Conservation (phyloP, 139 green algal genomes). For the Coccomyxa sp. region DNA sequence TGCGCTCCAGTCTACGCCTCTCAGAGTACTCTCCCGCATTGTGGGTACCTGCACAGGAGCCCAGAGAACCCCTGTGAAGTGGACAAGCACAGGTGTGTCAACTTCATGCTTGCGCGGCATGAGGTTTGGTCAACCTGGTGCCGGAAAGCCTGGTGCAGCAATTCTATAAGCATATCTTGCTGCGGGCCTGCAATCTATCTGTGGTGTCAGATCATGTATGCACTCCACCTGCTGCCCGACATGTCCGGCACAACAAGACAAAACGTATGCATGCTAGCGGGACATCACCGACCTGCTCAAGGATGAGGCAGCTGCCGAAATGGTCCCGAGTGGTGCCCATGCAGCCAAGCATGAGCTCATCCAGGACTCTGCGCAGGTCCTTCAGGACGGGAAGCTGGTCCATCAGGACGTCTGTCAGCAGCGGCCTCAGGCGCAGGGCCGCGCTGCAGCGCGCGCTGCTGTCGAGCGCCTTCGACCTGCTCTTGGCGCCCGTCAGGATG, state of each 20-base stretch:
- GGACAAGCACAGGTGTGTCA: not conserved
- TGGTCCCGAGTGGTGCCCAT: not conserved
- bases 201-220: not conserved
- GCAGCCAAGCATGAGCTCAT: conserved; percentile 65
- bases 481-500: conserved; percentile 71
- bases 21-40: conserved; percentile 44
- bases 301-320: conserved; percentile 40
- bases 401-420: conserved; percentile 83
- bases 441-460: conserved; percentile 61
- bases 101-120: not conserved
- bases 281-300: conserved; percentile 55
- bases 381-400: conserved; percentile 73
- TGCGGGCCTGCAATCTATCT: not conserved
- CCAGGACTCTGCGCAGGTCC: conserved; percentile 67
- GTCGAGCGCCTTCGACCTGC: conserved; percentile 43
- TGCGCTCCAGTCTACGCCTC: conserved; percentile 43
- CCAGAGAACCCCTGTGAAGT: not conserved
- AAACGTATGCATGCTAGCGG: not conserved
- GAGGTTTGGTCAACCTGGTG: not conserved
- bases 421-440: conserved; percentile 51
- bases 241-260: too few relatives aligned
- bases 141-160: not conserved
- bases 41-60: conserved; percentile 42
- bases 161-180: not conserved
- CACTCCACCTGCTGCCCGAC: not conserved